Conservation (phyloP, 78 protist genomes). For the Pigoraptor vietnamica region DNA sequence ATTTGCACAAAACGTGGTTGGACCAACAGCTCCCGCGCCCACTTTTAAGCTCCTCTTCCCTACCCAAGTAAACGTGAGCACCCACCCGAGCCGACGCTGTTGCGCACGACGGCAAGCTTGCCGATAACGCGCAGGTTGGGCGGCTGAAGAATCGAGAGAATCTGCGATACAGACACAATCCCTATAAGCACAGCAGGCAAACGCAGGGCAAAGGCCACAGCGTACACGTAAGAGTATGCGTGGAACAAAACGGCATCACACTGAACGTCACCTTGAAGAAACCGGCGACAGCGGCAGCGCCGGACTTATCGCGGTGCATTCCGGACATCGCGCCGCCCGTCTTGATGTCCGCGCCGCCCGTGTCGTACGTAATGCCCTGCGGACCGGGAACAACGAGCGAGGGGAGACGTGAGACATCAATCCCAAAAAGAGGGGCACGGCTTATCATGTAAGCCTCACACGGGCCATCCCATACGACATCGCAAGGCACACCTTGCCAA, state of each 20-base stretch:
- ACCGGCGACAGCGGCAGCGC: conserved; percentile 20
- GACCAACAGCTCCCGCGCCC: no score
- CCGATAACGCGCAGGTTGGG: background rate
- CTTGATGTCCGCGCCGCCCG: conserved; percentile 24
- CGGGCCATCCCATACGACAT: no score
- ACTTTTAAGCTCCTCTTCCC: no score
- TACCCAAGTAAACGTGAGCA: no score
- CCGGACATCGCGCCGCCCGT: conserved; percentile 22
- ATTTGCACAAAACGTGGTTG: no score
- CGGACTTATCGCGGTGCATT: conserved; percentile 19
- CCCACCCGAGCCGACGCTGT: background rate
- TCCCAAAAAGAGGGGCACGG: no score
- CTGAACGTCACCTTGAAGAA: background rate
- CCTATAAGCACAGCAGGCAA: no score
- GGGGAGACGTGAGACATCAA: background rate
- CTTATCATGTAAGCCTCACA: no score
- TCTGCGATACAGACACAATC: no score
- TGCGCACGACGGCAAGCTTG: conserved; percentile 10
- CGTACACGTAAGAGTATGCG: no score
- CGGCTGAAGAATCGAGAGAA: background rate
- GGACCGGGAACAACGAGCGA: background rate
- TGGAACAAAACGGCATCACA: no score
- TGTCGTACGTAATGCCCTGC: conserved; percentile 16
- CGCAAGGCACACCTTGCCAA: conserved; percentile 4
- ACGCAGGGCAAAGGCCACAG: no score